Conservation (phyloP, 441 rosid species). For the Cnidoscolus chayamansa region DNA sequence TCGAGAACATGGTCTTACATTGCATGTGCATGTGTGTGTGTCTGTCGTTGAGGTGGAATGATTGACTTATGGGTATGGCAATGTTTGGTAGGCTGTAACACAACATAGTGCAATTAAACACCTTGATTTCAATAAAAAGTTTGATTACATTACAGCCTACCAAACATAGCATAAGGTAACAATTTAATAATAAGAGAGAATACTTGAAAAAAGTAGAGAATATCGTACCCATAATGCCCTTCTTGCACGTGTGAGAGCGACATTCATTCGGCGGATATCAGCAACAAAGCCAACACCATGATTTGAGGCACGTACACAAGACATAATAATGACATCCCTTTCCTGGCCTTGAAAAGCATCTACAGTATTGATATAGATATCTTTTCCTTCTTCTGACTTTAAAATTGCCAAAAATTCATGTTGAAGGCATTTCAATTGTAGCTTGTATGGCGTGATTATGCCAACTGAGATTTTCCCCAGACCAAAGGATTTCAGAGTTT, state of each 20-base stretch:
- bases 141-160: too few relatives aligned
- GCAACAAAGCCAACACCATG: conserved; percentile 98
- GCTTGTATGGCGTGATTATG: conserved; percentile 93
- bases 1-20: not conserved
- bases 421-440: conserved; percentile 94
- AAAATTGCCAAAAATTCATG: conserved; percentile 76
- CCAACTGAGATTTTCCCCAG: conserved; percentile 79
- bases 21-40: not conserved
- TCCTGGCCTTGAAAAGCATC: conserved; percentile 99
- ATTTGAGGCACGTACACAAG: conserved; percentile 97
- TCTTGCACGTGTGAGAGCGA: conserved; percentile 97
- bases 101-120: too few relatives aligned
- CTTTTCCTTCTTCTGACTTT: conserved; percentile 88
- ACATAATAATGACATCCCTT: conserved; percentile 98
- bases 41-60: too few relatives aligned
- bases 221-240: conserved; percentile 88
- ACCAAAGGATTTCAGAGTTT: conserved; percentile 60
- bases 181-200: conserved; percentile 5
- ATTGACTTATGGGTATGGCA: too few relatives aligned
- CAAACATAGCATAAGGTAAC: not conserved
- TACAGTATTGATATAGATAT: conserved; percentile 90
- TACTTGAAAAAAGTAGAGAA: conserved; percentile 1
- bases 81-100: too few relatives aligned
- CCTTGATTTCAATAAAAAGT: too few relatives aligned
- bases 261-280: conserved; percentile 97